These are phyloP conservation scores for Amanita subjunquillea DNA, from an alignment of 768 basidiomycete species.

Conservation along the genomic window DNA sequence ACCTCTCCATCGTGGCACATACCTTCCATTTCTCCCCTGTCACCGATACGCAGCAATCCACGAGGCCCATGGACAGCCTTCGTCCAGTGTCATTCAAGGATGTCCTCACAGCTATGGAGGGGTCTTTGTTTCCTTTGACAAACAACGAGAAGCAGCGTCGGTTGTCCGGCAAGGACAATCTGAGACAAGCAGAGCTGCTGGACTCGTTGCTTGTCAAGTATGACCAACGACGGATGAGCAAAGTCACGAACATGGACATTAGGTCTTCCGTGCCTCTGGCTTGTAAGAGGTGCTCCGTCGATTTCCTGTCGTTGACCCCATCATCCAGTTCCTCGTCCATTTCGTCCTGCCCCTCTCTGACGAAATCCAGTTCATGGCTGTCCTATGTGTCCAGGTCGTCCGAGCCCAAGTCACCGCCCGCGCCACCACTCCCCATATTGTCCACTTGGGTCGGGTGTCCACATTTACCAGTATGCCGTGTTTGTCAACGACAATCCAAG, in stretches of 20 bases:
- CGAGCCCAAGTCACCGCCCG: slow-evolving; percentile 11
- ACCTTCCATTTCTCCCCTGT: slow-evolving; percentile 14
- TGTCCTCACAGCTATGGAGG: slow-evolving; percentile 48
- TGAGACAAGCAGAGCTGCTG: slow-evolving; percentile 25
- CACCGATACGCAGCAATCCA: slow-evolving; percentile 10
- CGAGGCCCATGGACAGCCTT: slow-evolving; percentile 18
- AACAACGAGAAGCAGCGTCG: slow-evolving; percentile 14
- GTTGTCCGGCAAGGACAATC: slow-evolving; percentile 10
- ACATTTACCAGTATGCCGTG: not conserved
- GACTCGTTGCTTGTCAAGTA: slow-evolving; percentile 34
- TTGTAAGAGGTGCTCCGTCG: slow-evolving; percentile 15
- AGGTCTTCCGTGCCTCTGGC: slow-evolving; percentile 3
- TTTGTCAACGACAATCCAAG: not conserved
- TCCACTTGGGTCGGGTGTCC: not conserved
- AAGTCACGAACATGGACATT: slow-evolving; percentile 18
- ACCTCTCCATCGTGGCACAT: slow-evolving; percentile 4
- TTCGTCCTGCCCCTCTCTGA: slow-evolving; percentile 5
- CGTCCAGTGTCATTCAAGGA: slow-evolving; percentile 43
- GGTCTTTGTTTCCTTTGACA: slow-evolving; percentile 41
- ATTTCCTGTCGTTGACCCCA: slow-evolving; percentile 12
- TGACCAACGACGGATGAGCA: slow-evolving; percentile 29
- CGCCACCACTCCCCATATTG: slow-evolving; percentile 12
- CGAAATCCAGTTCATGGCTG: slow-evolving; percentile 6
- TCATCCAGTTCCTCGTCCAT: slow-evolving; percentile 9
- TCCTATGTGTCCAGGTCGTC: slow-evolving; percentile 8